Conservation (phyloP, 345 rosid genomes). For the Raphanus sativus region DNA sequence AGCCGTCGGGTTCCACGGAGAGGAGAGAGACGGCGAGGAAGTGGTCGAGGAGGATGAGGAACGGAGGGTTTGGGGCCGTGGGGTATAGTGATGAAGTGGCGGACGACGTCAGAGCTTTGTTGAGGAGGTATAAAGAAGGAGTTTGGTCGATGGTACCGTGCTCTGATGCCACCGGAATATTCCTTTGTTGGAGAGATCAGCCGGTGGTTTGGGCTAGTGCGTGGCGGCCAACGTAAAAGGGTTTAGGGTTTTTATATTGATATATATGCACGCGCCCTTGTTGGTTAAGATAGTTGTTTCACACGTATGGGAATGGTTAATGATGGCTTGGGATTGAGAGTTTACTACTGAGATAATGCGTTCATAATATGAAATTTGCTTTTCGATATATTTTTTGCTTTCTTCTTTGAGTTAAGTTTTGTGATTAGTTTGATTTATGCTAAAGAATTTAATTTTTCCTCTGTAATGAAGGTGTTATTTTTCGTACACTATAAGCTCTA, state of each 20-base stretch:
- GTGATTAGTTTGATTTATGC: slow-evolving; percentile 28
- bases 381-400: neutral
- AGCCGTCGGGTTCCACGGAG: slow-evolving; percentile 62
- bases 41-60: slow-evolving; percentile 71
- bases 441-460: neutral
- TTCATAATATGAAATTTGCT: slow-evolving; percentile 33
- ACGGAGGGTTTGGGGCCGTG: slow-evolving; percentile 51
- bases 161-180: slow-evolving; percentile 77
- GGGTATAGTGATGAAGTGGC: slow-evolving; percentile 80
- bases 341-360: slow-evolving; percentile 18
- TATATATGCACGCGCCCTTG: slow-evolving; percentile 1
- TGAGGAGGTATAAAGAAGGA: slow-evolving; percentile 93
- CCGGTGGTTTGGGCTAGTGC: slow-evolving; percentile 98
- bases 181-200: slow-evolving; percentile 94
- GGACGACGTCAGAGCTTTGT: slow-evolving; percentile 84
- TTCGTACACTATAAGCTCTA: neutral
- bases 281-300: slow-evolving; percentile 35
- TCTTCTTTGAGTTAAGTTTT: slow-evolving; percentile 12
- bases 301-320: slow-evolving; percentile 47
- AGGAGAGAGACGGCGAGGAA: slow-evolving; percentile 71
- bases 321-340: slow-evolving; percentile 36
- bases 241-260: neutral
- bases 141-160: slow-evolving; percentile 77
- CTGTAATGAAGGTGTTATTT: neutral
- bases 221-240: slow-evolving; percentile 63